Evolutionary conservation across 495 filamentous ascomycete species (phyloP), one percentile per base, ranked within the genome.

Genomic region (Neurospora sp.): DNA sequence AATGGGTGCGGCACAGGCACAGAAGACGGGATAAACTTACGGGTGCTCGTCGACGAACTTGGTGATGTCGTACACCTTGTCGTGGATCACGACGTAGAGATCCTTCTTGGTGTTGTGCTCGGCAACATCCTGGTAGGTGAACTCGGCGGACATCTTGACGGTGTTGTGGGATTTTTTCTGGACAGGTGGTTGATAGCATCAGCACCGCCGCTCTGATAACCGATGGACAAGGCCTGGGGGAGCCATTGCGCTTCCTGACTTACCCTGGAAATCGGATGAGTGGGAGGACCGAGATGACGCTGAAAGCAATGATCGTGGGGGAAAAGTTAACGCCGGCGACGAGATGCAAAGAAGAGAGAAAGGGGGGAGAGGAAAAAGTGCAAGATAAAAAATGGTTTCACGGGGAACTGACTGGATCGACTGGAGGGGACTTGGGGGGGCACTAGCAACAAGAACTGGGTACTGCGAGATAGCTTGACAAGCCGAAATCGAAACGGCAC

Each of bases 41-140:
- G 96, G 96, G 85, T 99, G 96, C 90, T 99, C 96, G 82, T 98
- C 95, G 73, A 98, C 87, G 85, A 99, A 99, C 80, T 88, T 92
- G 75, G 88, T 87, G 77, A 86, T 82, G 81, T 97, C 90, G 89
- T 98, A 99, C 83, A 99, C 91, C 86, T 96, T 95, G 83, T 98
- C 95, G 86, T 98, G 93, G 78, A 98, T 88, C 72, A 98, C 91
- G 75, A 98, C 76, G 85, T 88, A 96, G 69, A 97, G 87, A 81
- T 98, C 94, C 89, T 98, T 98, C 91, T 98, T 98, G 80, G 89
- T 90, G 84, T 90, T 92, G 87, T 99, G 96, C 80, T 87, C 88
- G 74, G 92, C 86, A 81, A 98, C 89, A 77, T 98, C 93, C 77
- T 90, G 84, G 85, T 92, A 93, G 72, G 94, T 97, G 84, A 91